Evolutionary conservation across 805 yeast genomes (phyloP), one percentile per base, ranked within the genome.

Genomic region (Candida jianshihensis): DNA sequence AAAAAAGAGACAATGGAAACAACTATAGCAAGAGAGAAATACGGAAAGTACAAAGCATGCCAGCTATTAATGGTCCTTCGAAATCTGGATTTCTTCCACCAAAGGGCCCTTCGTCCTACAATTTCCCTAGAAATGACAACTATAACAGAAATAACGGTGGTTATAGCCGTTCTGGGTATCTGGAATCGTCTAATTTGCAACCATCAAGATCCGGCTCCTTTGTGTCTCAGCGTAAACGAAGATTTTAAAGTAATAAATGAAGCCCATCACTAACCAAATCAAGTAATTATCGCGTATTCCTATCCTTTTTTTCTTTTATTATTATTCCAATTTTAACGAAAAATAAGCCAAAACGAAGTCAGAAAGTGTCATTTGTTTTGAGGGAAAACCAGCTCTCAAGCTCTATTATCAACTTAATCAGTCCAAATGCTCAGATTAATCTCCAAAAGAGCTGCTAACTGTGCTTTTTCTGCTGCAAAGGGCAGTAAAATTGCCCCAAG

Each of bases 41-140:
- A 32, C 48, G 49, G 37, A 41, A 42, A 34, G 36, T 50, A 35
- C 35, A 50, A 41, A 44, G 53, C 35, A 25, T 44, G 51, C 38
- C 41, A 41, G 40, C 31, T 5, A 12, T 41, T 25, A 15, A 37
- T 6, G 29, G 30, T 13, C 36, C 36, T 6, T 7, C 7, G n/a
- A 40, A 39, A 16, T 34, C 46, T 3, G 48, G 48, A 3, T 19
- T 24, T 2, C 22, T 44, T 13, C 44, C 48, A 13, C 47, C 47
- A 21, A 30, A 37, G 5, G 35, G 34, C 7, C 40, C 39, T 8
- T 26, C 41, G 5, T 27, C 40, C n/a, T 46, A 49, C 35, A 37
- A 38, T 26, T 40, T 45, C 22, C 39, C 31, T 20, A 38, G 33
- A 18, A 33, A 40, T 26, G 17, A 19, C 26, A 38, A 36, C 10